phyloP scores from a whole-genome alignment of 345 rosid genomes.

The Eucalyptus sp. region DNA sequence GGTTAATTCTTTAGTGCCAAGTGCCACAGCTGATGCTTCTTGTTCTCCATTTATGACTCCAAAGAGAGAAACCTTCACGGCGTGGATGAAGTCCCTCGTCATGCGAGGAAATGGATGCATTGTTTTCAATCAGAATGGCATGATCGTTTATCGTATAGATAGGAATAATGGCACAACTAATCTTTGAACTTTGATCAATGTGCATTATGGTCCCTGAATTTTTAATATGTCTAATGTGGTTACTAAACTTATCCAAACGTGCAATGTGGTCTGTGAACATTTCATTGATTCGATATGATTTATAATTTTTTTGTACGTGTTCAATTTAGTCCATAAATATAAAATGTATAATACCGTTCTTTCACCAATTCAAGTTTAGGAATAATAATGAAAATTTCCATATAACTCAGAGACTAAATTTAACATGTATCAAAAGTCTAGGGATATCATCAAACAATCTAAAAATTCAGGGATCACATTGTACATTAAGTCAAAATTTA shows the following conservation, averaged over 20 bases:
- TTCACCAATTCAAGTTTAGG: background rate
- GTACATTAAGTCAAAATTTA: too few relatives aligned
- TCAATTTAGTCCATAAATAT: background rate
- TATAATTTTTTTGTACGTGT: too few relatives aligned
- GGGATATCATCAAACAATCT: too few relatives aligned
- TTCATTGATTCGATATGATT: too few relatives aligned
- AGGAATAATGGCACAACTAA: background rate
- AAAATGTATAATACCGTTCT: too few relatives aligned
- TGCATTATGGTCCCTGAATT: background rate
- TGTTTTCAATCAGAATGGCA: conserved; percentile 21
- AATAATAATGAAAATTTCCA: background rate
- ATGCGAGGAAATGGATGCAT: conserved; percentile 34
- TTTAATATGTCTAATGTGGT: background rate
- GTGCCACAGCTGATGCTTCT: background rate
- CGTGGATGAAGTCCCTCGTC: conserved; percentile 38
- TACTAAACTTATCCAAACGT: too few relatives aligned
- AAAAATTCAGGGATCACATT: too few relatives aligned
- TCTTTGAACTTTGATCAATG: background rate
- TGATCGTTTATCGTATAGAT: conserved; percentile 21
- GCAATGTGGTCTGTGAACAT: background rate
- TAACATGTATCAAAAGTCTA: too few relatives aligned
- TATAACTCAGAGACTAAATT: too few relatives aligned
- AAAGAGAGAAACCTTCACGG: conserved; percentile 11
- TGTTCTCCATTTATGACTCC: background rate
- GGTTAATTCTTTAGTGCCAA: background rate